Evolutionary conservation across 176 grass and related monocot species (phyloP).

Genomic region (Avena sativa): DNA sequence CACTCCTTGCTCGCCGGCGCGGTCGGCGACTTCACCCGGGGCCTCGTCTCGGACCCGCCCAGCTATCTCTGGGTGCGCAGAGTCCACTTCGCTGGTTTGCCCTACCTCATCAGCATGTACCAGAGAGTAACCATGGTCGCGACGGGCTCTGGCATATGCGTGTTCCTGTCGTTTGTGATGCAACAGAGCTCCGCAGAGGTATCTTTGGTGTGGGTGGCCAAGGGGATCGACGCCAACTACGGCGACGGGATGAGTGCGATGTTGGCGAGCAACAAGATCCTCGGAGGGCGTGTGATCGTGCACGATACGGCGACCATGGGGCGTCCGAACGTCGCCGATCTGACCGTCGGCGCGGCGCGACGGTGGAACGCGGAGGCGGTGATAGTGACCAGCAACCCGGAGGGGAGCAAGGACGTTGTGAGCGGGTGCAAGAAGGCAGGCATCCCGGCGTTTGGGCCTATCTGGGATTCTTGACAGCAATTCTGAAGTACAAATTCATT

Average conservation of each 20-base stretch:
- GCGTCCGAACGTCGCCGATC: too few species aligned
- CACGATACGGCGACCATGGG: too few species aligned
- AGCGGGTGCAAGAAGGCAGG: too few species aligned
- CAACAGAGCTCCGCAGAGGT: conserved; percentile 58
- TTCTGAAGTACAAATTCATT: too few species aligned
- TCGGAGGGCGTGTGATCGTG: too few species aligned
- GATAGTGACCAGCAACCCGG: too few species aligned
- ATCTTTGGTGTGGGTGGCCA: conserved; percentile 27
- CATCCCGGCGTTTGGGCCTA: too few species aligned
- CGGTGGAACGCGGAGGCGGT: too few species aligned
- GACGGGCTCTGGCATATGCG: conserved; percentile 76
- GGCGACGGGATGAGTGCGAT: too few species aligned
- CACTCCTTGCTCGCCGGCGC: conserved; percentile 75
- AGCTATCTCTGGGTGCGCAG: conserved; percentile 57
- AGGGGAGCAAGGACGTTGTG: not conserved
- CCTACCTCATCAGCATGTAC: conserved; percentile 77
- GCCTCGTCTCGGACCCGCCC: conserved; percentile 56
- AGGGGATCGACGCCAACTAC: too few species aligned
- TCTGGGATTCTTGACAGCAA: conserved; percentile 54
- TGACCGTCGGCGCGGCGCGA: too few species aligned
- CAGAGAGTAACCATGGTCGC: conserved; percentile 58
- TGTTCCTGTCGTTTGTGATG: conserved; percentile 75
- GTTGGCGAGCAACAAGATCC: too few species aligned
- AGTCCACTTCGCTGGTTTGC: conserved; percentile 64
- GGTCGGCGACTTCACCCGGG: conserved; percentile 68